A percentile compares a stretch with the other conserved stretches of the same genome.
Conservation (phyloP, 2,329 filamentous ascomycete genomes). For the Xylariaceae sp. region DNA sequence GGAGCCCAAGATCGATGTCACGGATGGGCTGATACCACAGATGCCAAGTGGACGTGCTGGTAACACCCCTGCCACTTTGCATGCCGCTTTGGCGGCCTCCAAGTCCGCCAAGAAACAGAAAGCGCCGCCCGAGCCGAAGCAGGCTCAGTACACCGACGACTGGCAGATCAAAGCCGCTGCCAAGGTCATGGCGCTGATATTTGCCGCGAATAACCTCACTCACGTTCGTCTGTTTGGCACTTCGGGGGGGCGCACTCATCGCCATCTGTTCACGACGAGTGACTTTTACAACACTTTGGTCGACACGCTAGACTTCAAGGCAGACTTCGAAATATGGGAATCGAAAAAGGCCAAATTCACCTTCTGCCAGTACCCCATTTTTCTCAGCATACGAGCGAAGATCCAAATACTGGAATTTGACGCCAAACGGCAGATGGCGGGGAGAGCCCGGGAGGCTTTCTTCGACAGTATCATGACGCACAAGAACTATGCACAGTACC, state of each 20-base stretch:
- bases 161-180: conserved; percentile 84
- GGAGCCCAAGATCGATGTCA: conserved; percentile 51
- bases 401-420: conserved; percentile 87
- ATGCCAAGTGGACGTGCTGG: conserved; percentile 56
- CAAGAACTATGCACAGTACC: conserved; percentile 66
- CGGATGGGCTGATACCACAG: conserved; percentile 63
- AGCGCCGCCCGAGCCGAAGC: conserved; percentile 46
- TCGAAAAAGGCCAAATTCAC: conserved; percentile 65
- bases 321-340: conserved; percentile 86
- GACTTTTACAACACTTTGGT: conserved; percentile 84
- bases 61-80: conserved; percentile 59
- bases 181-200: conserved; percentile 71
- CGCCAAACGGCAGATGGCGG: conserved; percentile 80
- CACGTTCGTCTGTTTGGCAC: conserved; percentile 29
- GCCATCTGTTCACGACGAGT: conserved; percentile 68
- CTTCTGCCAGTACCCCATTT: conserved; percentile 89
- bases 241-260: conserved; percentile 36
- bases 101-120: conserved; percentile 46
- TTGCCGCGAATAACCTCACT: conserved; percentile 65
- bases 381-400: conserved; percentile 87
- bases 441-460: conserved; percentile 80
- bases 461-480: conserved; percentile 80
- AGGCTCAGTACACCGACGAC: conserved; percentile 62
- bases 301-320: conserved; percentile 77
- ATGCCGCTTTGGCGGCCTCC: conserved; percentile 62